Percentiles rank a stretch among this genome's conserved stretches.
These are phyloP conservation scores for Dactylis glomerata DNA, from an alignment of 176 grass and related monocot genomes.

Conservation along the genomic window DNA sequence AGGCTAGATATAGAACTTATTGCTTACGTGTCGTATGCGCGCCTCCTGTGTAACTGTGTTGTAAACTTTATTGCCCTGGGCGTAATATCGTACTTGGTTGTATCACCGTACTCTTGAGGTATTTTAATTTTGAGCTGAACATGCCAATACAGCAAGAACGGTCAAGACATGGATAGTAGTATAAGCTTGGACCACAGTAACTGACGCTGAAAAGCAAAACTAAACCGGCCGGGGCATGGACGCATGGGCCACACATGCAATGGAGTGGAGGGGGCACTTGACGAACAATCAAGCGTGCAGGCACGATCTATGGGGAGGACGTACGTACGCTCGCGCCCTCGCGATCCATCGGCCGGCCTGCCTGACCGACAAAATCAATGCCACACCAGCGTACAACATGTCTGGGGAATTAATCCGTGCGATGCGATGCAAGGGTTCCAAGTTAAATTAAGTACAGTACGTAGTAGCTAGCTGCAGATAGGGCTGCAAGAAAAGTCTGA, in stretches of 20 bases:
- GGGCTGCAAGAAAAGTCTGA: no score
- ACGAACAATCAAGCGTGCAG: constrained; percentile 35
- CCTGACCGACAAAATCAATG: constrained; percentile 37
- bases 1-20: no score
- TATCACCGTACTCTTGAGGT: no score
- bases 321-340: background rate
- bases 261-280: constrained; percentile 5
- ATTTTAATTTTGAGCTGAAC: no score
- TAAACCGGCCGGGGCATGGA: background rate
- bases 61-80: no score
- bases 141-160: background rate
- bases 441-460: background rate
- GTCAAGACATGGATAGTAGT: background rate
- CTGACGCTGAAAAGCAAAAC: background rate
- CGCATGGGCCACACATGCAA: background rate
- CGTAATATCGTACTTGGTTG: no score
- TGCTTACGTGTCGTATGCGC: no score
- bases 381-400: constrained; percentile 24
- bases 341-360: background rate
- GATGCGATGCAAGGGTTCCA: background rate
- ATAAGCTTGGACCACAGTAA: constrained; percentile 34
- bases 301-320: background rate
- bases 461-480: background rate
- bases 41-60: no score
- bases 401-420: constrained; percentile 7